phyloP scores from a whole-genome alignment of 2,329 filamentous ascomycete species.

The Tetracladium maxilliforme region DNA sequence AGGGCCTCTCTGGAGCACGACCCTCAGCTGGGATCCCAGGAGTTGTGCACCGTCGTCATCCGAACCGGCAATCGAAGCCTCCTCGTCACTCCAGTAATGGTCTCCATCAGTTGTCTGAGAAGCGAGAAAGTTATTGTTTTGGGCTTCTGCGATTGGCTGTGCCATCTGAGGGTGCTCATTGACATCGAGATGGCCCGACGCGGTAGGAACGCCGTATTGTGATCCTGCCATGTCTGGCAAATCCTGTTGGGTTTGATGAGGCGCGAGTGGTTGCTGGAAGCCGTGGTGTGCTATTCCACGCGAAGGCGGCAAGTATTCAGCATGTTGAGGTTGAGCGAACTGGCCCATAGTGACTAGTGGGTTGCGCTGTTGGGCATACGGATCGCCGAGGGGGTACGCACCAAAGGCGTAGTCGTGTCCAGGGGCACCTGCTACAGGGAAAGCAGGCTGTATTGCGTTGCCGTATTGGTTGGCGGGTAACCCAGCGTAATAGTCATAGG shows the following conservation, averaged over 20 bases:
- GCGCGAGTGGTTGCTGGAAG: background rate
- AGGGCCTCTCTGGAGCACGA: constrained; percentile 13
- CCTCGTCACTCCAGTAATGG: too few species aligned
- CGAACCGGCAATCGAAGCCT: too few species aligned
- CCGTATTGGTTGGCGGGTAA: background rate
- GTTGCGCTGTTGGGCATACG: background rate
- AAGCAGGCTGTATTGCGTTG: background rate
- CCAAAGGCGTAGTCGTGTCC: background rate
- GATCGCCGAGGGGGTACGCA: background rate
- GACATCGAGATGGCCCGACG: too few species aligned
- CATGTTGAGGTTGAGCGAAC: background rate
- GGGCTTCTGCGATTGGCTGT: too few species aligned
- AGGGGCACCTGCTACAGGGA: background rate
- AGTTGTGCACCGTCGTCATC: too few species aligned
- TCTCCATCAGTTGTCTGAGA: too few species aligned
- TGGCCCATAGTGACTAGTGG: background rate
- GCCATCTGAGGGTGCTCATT: too few species aligned
- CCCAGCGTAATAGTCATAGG: constrained; percentile 10
- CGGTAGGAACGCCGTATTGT: too few species aligned
- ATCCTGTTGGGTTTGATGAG: background rate
- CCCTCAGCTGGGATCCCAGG: too few species aligned
- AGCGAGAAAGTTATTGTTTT: too few species aligned
- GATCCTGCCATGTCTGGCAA: constrained; percentile 8
- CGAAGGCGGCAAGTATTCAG: background rate
- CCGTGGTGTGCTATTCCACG: background rate